Evolutionary conservation across 257 asterid genomes (phyloP), one percentile per base, ranked within the genome.

Genomic region (Thymus quinquecostatus): DNA sequence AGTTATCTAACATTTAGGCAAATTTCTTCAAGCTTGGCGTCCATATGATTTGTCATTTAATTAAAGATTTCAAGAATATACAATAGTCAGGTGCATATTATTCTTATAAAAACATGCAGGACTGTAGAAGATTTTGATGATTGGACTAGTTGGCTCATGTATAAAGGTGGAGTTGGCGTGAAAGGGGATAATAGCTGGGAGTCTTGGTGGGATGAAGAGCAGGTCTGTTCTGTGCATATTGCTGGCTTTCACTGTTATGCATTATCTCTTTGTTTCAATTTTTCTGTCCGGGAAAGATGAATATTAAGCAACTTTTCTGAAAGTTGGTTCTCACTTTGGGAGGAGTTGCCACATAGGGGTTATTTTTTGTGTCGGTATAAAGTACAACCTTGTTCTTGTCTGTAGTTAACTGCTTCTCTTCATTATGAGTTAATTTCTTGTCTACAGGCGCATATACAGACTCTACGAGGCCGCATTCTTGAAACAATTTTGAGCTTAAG

Each of bases 161-260:
- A 95, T 74, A 92, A 95, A 81, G 99, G 99, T 55, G 99, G 99
- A 72, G 98, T 95, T 75, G 99, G 99, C 66, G 80, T 95, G 73
- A 89, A 86, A 80, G 99, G 97, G 65, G 98, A 95, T 27, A 77
- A 86, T 74, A 94, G 99, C 74, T 95, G 99, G 99, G 99, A 95
- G 83, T 92, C 98, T 60, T 95, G 99, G 99, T 95, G 99, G 99
- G 99, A 89, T 64, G 99, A 95, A 82, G 99, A 95, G 80, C 98
- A 91, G 98, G 99, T 94, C 11, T 66, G 74, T 71, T 72, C 36
- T 57, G 64, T 38, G 28, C 57, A 77, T 67, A 49, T 62, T 66
- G 43, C 68, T 70, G 44, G 58, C 50, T 34, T 43, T 66, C 36
- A 68, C 50, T 48, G 4, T 36, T 67, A 66, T 43, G 32, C 41